A percentile compares a stretch with the other conserved stretches of the same genome.
phyloP scores from a whole-genome alignment of 805 yeast species.

The Saccharomycopsis fermentans region DNA sequence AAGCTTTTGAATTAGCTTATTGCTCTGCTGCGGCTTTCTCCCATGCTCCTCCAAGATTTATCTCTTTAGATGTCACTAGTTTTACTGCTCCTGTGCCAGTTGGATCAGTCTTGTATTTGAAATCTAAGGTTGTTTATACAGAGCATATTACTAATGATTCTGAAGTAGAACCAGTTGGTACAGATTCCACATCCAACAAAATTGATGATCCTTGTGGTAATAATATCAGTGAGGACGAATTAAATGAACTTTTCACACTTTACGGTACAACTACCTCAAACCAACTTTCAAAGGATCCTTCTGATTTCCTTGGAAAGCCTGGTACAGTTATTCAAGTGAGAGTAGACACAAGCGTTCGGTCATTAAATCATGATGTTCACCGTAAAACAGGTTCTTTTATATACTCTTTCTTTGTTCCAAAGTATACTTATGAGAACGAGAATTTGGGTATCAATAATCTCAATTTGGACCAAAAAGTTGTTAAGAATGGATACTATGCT shows the following conservation, averaged over 20 bases:
- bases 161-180: neutral
- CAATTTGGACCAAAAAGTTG: conserved; percentile 21
- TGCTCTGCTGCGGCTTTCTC: conserved; percentile 88
- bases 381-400: conserved; percentile 81
- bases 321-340: conserved; percentile 86
- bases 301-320: conserved; percentile 57
- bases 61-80: conserved; percentile 82
- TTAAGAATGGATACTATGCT: conserved; percentile 51
- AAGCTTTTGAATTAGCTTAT: conserved; percentile 87
- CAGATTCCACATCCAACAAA: neutral
- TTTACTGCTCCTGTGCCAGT: conserved; percentile 95
- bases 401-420: conserved; percentile 79
- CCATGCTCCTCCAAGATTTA: conserved; percentile 76
- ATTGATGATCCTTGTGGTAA: conserved; percentile 1
- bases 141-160: conserved; percentile 51
- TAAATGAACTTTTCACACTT: conserved; percentile 28
- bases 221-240: conserved; percentile 6
- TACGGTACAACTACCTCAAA: conserved; percentile 48
- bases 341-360: conserved; percentile 72
- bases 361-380: conserved; percentile 47
- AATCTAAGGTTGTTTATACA: conserved; percentile 77
- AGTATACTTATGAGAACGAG: conserved; percentile 30
- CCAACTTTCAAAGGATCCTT: conserved; percentile 35
- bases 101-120: conserved; percentile 77
- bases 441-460: conserved; percentile 20